Evolutionary conservation across 2,329 filamentous ascomycete species (phyloP), one percentile per base, ranked within the genome.

Genomic region (Elsinoe ampelina): DNA sequence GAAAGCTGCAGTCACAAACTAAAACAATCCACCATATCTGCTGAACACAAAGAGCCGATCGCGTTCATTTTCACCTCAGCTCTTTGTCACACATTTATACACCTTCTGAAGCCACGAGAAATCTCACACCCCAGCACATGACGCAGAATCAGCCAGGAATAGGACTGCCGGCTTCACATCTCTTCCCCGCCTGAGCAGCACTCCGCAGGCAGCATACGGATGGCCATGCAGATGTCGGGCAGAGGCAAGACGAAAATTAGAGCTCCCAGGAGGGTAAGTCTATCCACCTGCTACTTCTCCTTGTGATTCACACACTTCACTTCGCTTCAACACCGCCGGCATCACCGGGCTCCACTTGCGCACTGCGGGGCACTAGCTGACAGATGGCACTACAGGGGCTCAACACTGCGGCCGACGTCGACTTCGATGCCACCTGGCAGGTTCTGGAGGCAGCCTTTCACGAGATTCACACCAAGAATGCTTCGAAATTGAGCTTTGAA

Each of bases 381-480:
- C 48, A 54, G 39, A 20, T 47, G 43, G 17, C 32, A 10, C 32
- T 30, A 17, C 65, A 86, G 83, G 80, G 80, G 58, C 69, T 83
- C 19, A 77, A 76, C 58, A 67, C 65, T 15, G 79, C 75, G 59
- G 83, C 85, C 62, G 77, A 79, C 8, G 78, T 86, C 64, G 89
- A 95, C 62, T 95, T 95, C 67, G 87, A 95, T n/a, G 77, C 81
- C 2, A 87, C 84, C 63, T 98, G 93, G 93, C 76, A 77, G 12
- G 82, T 83, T 43, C 81, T 98, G 6, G 78, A 84, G 45, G 80
- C 83, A 48, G 90, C 92, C 3, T 81, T 98, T 54, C 78, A 77
- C 57, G 88, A 95, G 67, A 97, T 98, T 52, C 91, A 97, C 73
- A 87, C 84, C 58, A 91, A 95, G 70, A 93, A 95, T 69, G 90